Percentiles rank a stretch among this genome's conserved stretches.
phyloP scores from a whole-genome alignment of 306 rosid genomes.

The Trifolium subterraneum region DNA sequence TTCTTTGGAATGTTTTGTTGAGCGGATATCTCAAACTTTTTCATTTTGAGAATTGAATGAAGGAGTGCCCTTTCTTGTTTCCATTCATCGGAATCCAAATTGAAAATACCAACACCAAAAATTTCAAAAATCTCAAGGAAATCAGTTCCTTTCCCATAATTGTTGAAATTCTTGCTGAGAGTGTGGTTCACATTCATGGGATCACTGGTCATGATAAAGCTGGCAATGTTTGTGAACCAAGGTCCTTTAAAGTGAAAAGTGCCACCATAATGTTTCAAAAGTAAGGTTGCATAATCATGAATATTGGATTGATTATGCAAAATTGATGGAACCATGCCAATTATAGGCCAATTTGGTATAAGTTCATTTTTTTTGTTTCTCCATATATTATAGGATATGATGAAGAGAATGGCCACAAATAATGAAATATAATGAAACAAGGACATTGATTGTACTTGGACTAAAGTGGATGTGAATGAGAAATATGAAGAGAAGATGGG shows the following conservation, averaged over 20 bases:
- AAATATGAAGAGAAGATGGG: too few relatives aligned
- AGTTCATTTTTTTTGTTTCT: background rate
- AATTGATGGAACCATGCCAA: constrained; percentile 37
- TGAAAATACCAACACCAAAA: constrained; percentile 35
- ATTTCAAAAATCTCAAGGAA: constrained; percentile 32
- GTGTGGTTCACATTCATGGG: constrained; percentile 47
- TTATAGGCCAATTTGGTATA: constrained; percentile 31
- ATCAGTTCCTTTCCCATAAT: constrained; percentile 32
- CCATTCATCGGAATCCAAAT: constrained; percentile 27
- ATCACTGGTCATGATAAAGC: too few relatives aligned
- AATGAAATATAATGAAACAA: background rate
- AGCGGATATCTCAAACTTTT: background rate
- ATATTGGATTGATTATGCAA: constrained; percentile 1
- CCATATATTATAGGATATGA: background rate
- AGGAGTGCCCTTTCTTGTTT: constrained; percentile 6
- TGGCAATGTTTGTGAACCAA: too few relatives aligned
- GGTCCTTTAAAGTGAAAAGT: too few relatives aligned
- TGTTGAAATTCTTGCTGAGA: constrained; percentile 16
- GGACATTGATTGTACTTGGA: background rate
- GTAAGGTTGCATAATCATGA: too few relatives aligned
- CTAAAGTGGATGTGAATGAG: background rate
- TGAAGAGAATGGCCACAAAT: background rate
- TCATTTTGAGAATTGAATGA: background rate
- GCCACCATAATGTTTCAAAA: too few relatives aligned
- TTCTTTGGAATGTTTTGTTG: constrained; percentile 18